These are phyloP conservation scores for Solanum clarkiae DNA, from an alignment of 257 asterid genomes.

Conservation along the genomic window DNA sequence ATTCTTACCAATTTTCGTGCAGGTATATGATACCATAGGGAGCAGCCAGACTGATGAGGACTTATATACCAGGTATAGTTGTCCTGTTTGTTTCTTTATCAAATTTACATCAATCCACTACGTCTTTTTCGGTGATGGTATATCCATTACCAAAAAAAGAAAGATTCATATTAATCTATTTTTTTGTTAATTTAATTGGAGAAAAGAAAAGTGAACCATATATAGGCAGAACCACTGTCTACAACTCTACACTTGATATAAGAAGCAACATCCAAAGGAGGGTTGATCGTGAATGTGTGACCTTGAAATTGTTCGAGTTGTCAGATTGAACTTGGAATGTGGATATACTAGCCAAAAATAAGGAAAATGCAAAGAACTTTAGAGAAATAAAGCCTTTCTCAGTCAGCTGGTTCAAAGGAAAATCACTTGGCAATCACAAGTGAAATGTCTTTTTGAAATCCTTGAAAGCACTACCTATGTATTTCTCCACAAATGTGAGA, in stretches of 20 bases:
- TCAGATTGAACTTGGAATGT: neutral
- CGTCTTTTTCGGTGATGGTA: neutral
- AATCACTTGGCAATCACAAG: neutral
- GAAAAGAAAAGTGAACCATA: neutral
- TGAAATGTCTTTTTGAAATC: neutral
- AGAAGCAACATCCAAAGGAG: neutral
- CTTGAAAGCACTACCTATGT: neutral
- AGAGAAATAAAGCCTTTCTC: neutral
- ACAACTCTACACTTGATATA: neutral
- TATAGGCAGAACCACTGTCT: neutral
- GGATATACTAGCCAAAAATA: neutral
- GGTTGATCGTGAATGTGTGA: neutral
- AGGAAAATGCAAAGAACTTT: neutral
- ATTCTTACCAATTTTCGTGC: conserved; percentile 19
- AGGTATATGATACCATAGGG: conserved; percentile 94
- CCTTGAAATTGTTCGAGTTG: neutral
- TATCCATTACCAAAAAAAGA: neutral
- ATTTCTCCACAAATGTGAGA: neutral
- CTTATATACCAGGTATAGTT: conserved; percentile 45
- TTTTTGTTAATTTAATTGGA: neutral
- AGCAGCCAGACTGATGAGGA: conserved; percentile 75
- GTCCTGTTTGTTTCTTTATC: neutral
- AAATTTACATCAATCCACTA: neutral
- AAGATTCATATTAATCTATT: neutral
- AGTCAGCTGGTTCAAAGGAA: neutral